These are phyloP conservation scores for Ulota crispa DNA, from an alignment of 225 moss, liverwort and hornwort species.

Conservation along the genomic window DNA sequence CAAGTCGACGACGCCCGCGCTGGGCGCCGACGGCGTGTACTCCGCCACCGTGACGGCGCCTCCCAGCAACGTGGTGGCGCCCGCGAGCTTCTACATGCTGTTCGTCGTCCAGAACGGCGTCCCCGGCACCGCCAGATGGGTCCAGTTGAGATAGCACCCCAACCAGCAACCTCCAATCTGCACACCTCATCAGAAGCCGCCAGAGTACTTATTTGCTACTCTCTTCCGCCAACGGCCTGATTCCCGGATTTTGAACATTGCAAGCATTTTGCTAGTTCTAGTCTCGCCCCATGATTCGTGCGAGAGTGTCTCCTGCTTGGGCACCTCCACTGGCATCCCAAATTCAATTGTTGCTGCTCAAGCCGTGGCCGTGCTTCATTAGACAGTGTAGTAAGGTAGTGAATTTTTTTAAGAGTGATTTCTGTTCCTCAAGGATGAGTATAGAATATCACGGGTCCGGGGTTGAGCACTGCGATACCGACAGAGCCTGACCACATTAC, in stretches of 20 bases:
- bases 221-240: too few relatives aligned
- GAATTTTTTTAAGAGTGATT: too few relatives aligned
- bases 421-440: neutral
- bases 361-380: neutral
- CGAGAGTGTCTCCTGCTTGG: neutral
- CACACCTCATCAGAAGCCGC: neutral
- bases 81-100: slow-evolving; percentile 75
- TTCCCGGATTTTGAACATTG: too few relatives aligned
- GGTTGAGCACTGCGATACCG: neutral
- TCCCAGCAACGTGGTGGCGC: slow-evolving; percentile 44
- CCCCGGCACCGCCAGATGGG: slow-evolving; percentile 55
- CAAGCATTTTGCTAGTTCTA: neutral
- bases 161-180: neutral
- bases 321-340: neutral
- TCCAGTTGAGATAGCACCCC: slow-evolving; percentile 19
- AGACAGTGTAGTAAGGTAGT: too few relatives aligned
- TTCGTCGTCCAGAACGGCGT: slow-evolving; percentile 46
- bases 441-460: neutral
- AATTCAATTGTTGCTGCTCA: neutral
- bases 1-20: slow-evolving; percentile 15
- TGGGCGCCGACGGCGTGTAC: slow-evolving; percentile 26
- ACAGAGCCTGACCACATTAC: neutral
- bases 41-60: slow-evolving; percentile 53
- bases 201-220: neutral
- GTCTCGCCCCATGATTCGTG: neutral